Base-by-base conservation (phyloP, 108 stramenopile species). In the Thalassiosira profunda region DNA sequence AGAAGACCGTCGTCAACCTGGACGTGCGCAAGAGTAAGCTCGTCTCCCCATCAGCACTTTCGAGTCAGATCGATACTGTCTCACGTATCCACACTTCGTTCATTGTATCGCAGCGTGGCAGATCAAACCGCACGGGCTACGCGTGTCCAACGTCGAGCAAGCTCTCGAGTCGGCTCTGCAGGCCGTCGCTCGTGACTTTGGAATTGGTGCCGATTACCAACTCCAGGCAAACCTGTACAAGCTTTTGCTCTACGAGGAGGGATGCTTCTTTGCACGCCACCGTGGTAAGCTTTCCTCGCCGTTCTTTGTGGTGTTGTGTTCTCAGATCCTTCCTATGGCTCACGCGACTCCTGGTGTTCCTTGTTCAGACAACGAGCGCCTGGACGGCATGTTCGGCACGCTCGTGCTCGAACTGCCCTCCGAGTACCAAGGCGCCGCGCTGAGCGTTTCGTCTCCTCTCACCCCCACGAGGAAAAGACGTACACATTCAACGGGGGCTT, bases 371-470 rank as follows among this genome's bases (percentile, higher is more conserved):
- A 81, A 56, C 35, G 80, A 81, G 42, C 61, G 69, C 8, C 31
- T 40, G n/a, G 48, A 65, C 9, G 74, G 81, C 4, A 82, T 82
- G 75, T 82, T 82, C 63, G 81, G 51, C 7, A 80, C 79, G 1
- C 47, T 82, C 15, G 70, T 76, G 12, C 51, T 82, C 36, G 64
- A 70, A 15, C 67, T 80, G 15, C 68, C 69, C 0, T 63, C 68
- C 42, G 40, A 63, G 30, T 54, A 71, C 63, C 55, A 24, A 12
- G 69, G 47, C 24, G 57, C 48, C 11, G 30, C 69, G 42, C 36
- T 69, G 1, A 47, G 35, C 2, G 67, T 69, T 17, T 67, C 42
- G 53, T 56, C 54, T 30, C 67, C 67, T 29, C 54, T 67, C 33
- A 67, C 67, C 6, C 31, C 56, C 43, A 69, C 30, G 45, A 69